phyloP scores from a whole-genome alignment of 345 rosid genomes.

The Erysimum cheiranthoides region DNA sequence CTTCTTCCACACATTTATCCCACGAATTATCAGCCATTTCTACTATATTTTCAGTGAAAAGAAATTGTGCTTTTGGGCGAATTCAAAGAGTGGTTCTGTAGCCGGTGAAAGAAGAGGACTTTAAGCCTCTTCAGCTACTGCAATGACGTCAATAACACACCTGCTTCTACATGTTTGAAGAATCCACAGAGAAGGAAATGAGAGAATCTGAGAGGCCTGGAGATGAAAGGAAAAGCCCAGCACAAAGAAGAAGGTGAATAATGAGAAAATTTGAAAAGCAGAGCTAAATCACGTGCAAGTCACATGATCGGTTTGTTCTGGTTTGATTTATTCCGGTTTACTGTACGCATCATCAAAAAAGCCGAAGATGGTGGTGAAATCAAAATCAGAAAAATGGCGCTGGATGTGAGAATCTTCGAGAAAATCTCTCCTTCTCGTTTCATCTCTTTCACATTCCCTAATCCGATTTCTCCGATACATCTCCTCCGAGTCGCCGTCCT shows the following conservation, averaged over 20 bases:
- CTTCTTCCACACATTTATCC: slow-evolving; percentile 75
- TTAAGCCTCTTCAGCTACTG: slow-evolving; percentile 2
- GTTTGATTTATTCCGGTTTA: slow-evolving; percentile 35
- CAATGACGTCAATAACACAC: background rate
- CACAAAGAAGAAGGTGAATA: background rate
- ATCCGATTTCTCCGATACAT: slow-evolving; percentile 26
- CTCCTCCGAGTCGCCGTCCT: slow-evolving; percentile 75
- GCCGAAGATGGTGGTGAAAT: slow-evolving; percentile 15
- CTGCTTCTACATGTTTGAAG: background rate
- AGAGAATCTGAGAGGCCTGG: background rate
- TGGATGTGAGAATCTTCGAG: slow-evolving; percentile 60
- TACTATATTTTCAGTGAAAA: background rate
- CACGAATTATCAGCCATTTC: slow-evolving; percentile 55
- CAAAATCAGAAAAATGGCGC: slow-evolving; percentile 51
- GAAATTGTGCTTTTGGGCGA: background rate
- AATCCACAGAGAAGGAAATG: background rate
- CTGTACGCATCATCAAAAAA: background rate
- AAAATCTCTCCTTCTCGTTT: slow-evolving; percentile 66
- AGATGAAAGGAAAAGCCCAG: slow-evolving; percentile 11
- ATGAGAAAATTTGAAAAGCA: too few relatives aligned
- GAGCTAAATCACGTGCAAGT: slow-evolving; percentile 10
- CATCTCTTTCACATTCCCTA: slow-evolving; percentile 70
- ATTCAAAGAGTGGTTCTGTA: background rate
- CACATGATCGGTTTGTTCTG: slow-evolving; percentile 29
- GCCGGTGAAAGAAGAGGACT: background rate